phyloP scores from a whole-genome alignment of 2,329 filamentous ascomycete genomes.

The Aureobasidium leucospermi region DNA sequence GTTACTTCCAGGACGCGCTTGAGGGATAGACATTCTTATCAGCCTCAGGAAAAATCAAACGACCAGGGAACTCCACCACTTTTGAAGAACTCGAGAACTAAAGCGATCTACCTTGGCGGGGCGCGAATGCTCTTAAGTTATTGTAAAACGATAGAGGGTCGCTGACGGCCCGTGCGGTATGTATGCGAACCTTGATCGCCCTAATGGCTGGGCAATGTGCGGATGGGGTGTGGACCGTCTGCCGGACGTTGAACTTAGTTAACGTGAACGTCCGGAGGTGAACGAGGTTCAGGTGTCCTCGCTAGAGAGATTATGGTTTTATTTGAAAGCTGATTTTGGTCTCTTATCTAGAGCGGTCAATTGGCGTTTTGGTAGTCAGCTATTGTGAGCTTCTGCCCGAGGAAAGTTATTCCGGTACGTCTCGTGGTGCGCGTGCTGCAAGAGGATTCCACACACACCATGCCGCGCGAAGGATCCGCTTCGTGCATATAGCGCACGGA shows the following conservation, averaged over 20 bases:
- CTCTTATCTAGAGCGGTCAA: background rate
- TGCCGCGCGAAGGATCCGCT: background rate
- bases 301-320: background rate
- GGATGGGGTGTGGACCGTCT: background rate
- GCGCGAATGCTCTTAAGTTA: background rate
- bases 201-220: background rate
- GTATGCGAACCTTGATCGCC: slow-evolving; percentile 5
- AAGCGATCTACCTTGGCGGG: background rate
- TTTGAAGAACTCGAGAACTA: background rate
- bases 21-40: background rate
- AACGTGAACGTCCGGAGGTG: background rate
- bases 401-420: background rate
- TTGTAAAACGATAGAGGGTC: slow-evolving; percentile 5
- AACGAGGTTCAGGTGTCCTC: background rate
- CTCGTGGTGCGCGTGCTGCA: background rate
- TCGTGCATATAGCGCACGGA: slow-evolving; percentile 5
- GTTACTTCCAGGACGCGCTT: background rate
- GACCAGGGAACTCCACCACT: background rate
- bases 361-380: background rate
- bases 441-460: background rate
- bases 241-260: background rate
- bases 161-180: background rate
- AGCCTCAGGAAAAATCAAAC: background rate
- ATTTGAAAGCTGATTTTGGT: background rate
- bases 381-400: too few relatives aligned